Base-by-base conservation (phyloP, 768 basidiomycete species). In the Podaxis sp. region DNA sequence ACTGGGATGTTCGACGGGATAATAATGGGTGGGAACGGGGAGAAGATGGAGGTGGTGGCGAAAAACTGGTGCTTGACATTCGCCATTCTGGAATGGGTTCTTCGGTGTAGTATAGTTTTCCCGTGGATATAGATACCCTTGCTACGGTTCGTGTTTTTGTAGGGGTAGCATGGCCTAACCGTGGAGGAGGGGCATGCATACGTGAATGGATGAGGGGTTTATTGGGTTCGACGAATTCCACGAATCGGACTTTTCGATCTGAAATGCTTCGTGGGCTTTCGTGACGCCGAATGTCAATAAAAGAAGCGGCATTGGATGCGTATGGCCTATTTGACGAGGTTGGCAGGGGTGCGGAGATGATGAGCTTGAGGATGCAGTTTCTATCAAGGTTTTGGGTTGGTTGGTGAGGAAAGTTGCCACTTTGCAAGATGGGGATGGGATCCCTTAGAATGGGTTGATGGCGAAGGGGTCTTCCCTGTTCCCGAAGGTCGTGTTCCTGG, bases 341-440 rank as follows among this genome's bases (percentile, higher is more conserved):
- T 13, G 55, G 46, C 7, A 56, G 46, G n/a, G 61, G 61, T 4
- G 47, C 61, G 46, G 61, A 62, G 55, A 56, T 62, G 40, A 40
- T 50, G 11, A 56, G 29, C 22, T 61, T 61, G 40, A 61, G 59
- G 38, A 53, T 36, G 19, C 53, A 55, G 15, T 52, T 61, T 13
- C 38, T 53, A 13, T 55, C 53, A 29, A 41, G 11, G 13, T 51
- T 54, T 38, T 6, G 46, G 19, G 47, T n/a, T 11, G 41, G 24
- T 11, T 59, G 49, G 37, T 49, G 15, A 17, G 29, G 9, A 38
- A 9, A 29, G 54, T 1, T 38, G 29, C 40, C 25, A 27, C 22
- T 55, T 22, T 49, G 43, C 12, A 55, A 27, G 24, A 54, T 61
- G 36, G 56, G 55, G 19, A 62, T 62, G 22, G 61, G 56, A 22